phyloP scores from a whole-genome alignment of 306 rosid genomes.

The Biancaea sappan region DNA sequence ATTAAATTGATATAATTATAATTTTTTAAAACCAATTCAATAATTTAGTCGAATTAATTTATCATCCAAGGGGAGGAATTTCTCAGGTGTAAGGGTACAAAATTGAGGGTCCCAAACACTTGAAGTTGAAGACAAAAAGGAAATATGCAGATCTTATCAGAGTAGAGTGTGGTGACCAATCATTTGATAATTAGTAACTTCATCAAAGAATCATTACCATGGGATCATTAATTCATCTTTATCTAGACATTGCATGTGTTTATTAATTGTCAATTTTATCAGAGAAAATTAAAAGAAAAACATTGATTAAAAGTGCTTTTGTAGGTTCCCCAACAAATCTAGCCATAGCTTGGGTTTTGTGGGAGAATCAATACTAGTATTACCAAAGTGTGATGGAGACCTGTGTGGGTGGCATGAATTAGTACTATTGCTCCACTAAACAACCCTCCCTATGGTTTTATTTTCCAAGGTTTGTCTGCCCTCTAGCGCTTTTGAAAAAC shows the following conservation, averaged over 20 bases:
- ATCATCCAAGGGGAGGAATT: neutral
- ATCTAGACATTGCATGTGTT: constrained; percentile 1
- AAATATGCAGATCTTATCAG: constrained; percentile 30
- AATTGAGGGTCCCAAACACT: neutral
- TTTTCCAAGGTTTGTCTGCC: neutral
- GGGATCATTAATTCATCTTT: constrained; percentile 12
- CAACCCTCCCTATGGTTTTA: neutral
- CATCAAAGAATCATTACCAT: constrained; percentile 36
- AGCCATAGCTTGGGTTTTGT: constrained; percentile 16
- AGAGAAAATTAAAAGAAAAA: neutral
- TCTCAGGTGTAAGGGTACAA: neutral
- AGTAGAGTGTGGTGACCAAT: neutral
- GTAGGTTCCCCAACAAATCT: constrained; percentile 23
- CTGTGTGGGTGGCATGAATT: neutral
- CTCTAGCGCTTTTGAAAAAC: neutral
- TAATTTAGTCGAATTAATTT: too few relatives aligned
- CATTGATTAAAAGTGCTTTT: constrained; percentile 11
- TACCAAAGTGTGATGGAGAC: constrained; percentile 18
- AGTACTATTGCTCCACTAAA: constrained; percentile 15
- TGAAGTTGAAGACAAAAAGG: constrained; percentile 22
- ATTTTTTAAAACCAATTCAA: too few relatives aligned
- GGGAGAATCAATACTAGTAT: constrained; percentile 30
- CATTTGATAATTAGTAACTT: constrained; percentile 11
- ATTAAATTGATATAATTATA: too few relatives aligned
- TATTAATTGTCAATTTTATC: neutral